A percentile compares a stretch with the other conserved stretches of the same genome.
These are phyloP conservation scores for Heterobasidion annosum DNA, from an alignment of 1,284 basidiomycete species.

Conservation along the genomic window DNA sequence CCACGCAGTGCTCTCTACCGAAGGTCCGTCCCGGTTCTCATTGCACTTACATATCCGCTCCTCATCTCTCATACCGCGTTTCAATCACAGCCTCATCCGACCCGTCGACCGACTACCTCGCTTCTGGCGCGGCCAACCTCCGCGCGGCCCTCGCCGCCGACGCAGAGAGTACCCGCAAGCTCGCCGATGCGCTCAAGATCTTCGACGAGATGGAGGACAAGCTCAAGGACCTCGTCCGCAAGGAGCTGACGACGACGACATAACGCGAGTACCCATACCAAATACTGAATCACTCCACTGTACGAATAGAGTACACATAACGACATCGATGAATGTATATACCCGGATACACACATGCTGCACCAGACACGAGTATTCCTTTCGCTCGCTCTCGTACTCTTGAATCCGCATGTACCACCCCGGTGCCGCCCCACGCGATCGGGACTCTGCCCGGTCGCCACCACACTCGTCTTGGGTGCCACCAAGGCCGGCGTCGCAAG, in stretches of 20 bases:
- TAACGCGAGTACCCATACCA: too few species aligned
- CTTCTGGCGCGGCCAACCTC: slow-evolving; percentile 22
- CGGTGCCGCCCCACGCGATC: neutral
- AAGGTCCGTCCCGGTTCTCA: too few species aligned
- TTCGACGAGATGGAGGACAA: slow-evolving; percentile 34
- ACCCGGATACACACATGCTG: too few species aligned
- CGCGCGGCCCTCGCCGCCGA: slow-evolving; percentile 26
- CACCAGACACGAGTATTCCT: too few species aligned
- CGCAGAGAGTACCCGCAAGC: slow-evolving; percentile 29
- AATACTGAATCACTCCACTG: too few species aligned
- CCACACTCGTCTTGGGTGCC: slow-evolving; percentile 32
- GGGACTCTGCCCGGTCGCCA: slow-evolving; percentile 33
- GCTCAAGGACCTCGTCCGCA: slow-evolving; percentile 24
- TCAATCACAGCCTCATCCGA: neutral
- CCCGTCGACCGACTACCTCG: slow-evolving; percentile 24
- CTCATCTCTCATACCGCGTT: slow-evolving; percentile 4
- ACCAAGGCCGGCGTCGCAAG: slow-evolving; percentile 37
- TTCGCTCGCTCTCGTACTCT: too few species aligned
- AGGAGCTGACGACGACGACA: neutral
- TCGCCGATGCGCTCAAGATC: slow-evolving; percentile 33
- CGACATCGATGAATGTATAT: too few species aligned
- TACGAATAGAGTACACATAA: too few species aligned
- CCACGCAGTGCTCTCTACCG: neutral
- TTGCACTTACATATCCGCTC: neutral
- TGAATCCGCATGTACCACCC: neutral